These are phyloP conservation scores for Metarhizium rileyi DNA, from an alignment of 2,329 filamentous ascomycete species.

Conservation along the genomic window DNA sequence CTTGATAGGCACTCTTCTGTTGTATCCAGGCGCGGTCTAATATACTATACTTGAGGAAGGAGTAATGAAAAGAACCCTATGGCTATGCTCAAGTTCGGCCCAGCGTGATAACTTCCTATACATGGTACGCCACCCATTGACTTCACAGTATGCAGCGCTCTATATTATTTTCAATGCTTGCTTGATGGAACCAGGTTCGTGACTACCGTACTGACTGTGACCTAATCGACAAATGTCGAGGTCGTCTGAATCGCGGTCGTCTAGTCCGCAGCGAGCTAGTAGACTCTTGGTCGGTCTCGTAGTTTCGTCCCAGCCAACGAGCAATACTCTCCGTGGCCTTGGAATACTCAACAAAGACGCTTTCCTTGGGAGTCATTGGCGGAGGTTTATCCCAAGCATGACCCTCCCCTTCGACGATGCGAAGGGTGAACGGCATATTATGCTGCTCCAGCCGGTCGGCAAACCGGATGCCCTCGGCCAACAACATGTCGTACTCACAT, in stretches of 20 bases:
- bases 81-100: not conserved
- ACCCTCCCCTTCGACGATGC: slow-evolving; percentile 35
- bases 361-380: slow-evolving; percentile 33
- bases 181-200: not conserved
- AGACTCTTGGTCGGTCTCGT: slow-evolving; percentile 27
- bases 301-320: slow-evolving; percentile 29
- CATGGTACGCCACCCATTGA: not conserved
- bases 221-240: slow-evolving; percentile 21
- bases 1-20: not conserved
- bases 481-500: slow-evolving; percentile 58
- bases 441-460: slow-evolving; percentile 40
- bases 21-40: too few species aligned
- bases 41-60: too few species aligned
- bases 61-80: not conserved
- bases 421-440: slow-evolving; percentile 25
- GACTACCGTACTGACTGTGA: slow-evolving; percentile 21
- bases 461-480: slow-evolving; percentile 50
- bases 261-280: slow-evolving; percentile 25
- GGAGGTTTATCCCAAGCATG: slow-evolving; percentile 41
- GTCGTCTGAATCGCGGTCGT: slow-evolving; percentile 21
- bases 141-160: not conserved
- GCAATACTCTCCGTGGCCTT: slow-evolving; percentile 31
- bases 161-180: not conserved
- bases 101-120: not conserved
- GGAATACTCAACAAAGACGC: slow-evolving; percentile 35